Evolutionary conservation across 768 basidiomycete genomes (phyloP).

Genomic region (Cystofilobasidium ferigula): DNA sequence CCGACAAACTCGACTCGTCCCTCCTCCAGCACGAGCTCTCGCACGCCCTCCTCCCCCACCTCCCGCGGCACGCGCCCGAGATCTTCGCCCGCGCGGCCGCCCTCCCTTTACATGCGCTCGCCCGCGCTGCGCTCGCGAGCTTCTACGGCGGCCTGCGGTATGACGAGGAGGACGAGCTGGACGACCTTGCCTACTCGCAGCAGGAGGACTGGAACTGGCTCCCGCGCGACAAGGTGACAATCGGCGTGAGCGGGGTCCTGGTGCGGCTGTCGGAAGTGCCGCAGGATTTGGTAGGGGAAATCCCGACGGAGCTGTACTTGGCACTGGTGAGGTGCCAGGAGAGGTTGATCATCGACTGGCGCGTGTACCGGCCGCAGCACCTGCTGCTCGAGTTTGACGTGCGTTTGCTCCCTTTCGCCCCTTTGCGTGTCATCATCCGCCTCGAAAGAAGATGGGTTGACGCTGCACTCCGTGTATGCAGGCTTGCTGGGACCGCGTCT

Average conservation of each 20-base stretch:
- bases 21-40: not conserved
- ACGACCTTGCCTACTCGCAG: not conserved
- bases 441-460: too few relatives aligned
- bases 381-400: not conserved
- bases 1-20: not conserved
- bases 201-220: not conserved
- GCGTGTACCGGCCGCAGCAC: not conserved
- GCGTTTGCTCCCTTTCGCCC: not conserved
- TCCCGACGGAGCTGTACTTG: not conserved
- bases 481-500: not conserved
- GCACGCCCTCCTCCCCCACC: not conserved
- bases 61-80: not conserved
- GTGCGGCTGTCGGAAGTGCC: not conserved
- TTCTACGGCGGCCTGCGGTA: not conserved
- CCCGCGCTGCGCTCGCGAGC: not conserved
- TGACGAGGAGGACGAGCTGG: not conserved
- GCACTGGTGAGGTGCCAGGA: not conserved
- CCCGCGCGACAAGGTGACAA: not conserved
- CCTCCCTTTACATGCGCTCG: not conserved
- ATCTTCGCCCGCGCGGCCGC: not conserved
- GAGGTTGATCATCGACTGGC: not conserved
- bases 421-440: not conserved
- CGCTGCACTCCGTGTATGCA: not conserved
- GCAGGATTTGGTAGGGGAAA: not conserved
- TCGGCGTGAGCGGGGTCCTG: not conserved